These are phyloP conservation scores for Blepharisma undulans DNA, from an alignment of 169 alveolate genomes.

Conservation along the genomic window DNA sequence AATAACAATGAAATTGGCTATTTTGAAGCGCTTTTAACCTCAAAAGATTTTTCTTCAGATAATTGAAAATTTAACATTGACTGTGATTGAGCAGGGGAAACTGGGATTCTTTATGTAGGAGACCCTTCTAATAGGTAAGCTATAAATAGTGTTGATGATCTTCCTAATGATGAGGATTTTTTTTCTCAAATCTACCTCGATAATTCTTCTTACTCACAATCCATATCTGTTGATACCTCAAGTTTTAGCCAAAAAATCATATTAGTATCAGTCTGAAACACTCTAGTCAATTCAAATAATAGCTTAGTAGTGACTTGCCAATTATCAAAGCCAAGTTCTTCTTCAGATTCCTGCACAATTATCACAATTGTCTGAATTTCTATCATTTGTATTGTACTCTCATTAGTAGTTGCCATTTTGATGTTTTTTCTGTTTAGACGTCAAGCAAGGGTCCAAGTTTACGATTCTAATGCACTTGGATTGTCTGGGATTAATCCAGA, in stretches of 20 bases:
- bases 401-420: neutral
- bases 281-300: neutral
- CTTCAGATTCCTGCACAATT: neutral
- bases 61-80: neutral
- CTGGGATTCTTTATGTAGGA: neutral
- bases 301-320: neutral
- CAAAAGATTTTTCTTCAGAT: neutral
- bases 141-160: neutral
- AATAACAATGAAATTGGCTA: neutral
- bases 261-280: neutral
- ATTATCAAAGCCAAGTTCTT: neutral
- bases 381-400: neutral
- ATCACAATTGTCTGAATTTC: neutral
- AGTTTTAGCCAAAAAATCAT: neutral
- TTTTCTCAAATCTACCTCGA: neutral
- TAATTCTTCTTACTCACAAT: neutral
- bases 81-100: neutral
- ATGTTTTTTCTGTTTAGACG: neutral
- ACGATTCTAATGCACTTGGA: neutral
- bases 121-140: neutral
- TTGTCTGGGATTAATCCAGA: neutral
- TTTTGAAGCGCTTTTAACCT: neutral
- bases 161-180: neutral
- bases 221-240: neutral
- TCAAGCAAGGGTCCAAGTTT: neutral